Evolutionary conservation across 352 stramenopile genomes (phyloP), one percentile per base, ranked within the genome.

Genomic region (Phytophthora foliorum): DNA sequence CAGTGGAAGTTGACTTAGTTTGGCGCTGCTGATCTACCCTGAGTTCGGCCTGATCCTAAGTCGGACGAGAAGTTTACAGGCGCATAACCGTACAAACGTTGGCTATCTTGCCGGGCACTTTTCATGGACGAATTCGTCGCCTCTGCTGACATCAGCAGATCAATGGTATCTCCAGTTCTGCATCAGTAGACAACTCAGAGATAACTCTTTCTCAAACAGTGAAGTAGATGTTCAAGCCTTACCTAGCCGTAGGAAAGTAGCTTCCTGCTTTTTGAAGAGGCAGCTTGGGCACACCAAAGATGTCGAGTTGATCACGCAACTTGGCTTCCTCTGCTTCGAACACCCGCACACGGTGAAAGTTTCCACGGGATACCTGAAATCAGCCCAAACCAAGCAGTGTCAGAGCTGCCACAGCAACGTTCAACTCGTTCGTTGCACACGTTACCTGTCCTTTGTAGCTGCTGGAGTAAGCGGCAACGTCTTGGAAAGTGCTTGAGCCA

Each of bases 291-390:
- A 89, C 84, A 16, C 80, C 81, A 31, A 92, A 90, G 46, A 90
- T 92, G 53, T 92, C 81, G 24, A 82, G 59, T 36, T 83, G 76
- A 14, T 88, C 77, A 2, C 74, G 70, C 36, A 79, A 65, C 41
- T 76, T 77, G n/a, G 81, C 69, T 64, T 90, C 84, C 21, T 92
- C 81, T 9, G 65, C 72, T 16, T 89, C 80, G 41, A 92, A 82
- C 63, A 87, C 72, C 24, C 83, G 82, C n/a, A 75, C 74, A 11
- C 81, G 72, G 29, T 84, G 73, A 62, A 89, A 90, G 6, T 68
- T 80, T 6, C 75, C 68, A 17, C 81, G 75, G 6, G 65, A 38
- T 27, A 81, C 34, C 70, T 85, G 59, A 53, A 14, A 29, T 21
- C 46, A 17, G 6, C 51, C 36, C 31, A n/a, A 54, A 14, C 17